Evolutionary conservation across 2,329 filamentous ascomycete genomes (phyloP).

Genomic region (Monosporascus sp.): DNA sequence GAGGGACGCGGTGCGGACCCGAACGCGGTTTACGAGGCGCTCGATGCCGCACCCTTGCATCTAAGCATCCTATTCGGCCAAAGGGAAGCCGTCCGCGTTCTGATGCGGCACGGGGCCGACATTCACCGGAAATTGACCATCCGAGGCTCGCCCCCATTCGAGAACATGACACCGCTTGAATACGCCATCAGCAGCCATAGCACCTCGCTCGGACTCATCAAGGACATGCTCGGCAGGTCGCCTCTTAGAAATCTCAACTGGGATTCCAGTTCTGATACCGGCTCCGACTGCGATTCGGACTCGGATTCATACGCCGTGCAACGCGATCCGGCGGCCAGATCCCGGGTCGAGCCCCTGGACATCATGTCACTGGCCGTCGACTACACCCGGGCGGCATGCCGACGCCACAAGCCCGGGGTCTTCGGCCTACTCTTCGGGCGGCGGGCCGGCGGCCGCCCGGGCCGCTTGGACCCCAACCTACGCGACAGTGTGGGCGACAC

Average conservation of each 20-base stretch:
- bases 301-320: not conserved
- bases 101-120: slow-evolving; percentile 1
- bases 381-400: slow-evolving; percentile 12
- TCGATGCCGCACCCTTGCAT: not conserved
- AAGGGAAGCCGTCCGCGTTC: not conserved
- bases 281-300: not conserved
- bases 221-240: not conserved
- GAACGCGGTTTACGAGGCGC: not conserved
- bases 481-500: slow-evolving; percentile 12
- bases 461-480: slow-evolving; percentile 2
- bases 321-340: not conserved
- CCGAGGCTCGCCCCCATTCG: slow-evolving; percentile 1
- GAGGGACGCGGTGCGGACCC: not conserved
- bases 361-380: not conserved
- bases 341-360: not conserved
- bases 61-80: not conserved
- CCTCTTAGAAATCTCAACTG: not conserved
- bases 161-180: slow-evolving; percentile 12
- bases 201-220: slow-evolving; percentile 1
- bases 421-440: slow-evolving; percentile 4
- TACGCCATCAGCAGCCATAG: slow-evolving; percentile 11
- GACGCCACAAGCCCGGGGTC: slow-evolving; percentile 8
- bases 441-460: not conserved
- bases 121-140: slow-evolving; percentile 7
- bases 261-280: not conserved